phyloP scores from a whole-genome alignment of 73 alveolate genomes.

The Stentor coeruleus region DNA sequence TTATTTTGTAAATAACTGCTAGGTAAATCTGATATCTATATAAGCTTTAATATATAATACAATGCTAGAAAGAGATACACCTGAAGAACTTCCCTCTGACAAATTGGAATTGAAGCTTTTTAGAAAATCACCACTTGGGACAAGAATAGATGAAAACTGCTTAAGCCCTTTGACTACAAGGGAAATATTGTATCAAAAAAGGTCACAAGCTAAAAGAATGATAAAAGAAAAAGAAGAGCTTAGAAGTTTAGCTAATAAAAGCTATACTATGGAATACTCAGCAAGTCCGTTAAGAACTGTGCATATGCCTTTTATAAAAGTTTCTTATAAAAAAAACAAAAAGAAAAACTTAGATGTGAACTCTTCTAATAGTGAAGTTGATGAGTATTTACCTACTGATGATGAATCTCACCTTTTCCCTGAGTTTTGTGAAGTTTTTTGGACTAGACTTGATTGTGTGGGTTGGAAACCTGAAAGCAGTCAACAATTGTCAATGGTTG shows the following conservation, averaged over 20 bases:
- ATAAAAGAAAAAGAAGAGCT: background rate
- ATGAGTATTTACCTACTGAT: background rate
- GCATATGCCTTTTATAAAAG: background rate
- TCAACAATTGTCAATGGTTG: background rate
- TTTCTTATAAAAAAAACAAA: background rate
- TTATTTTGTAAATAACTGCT: too few species aligned
- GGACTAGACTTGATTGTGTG: background rate
- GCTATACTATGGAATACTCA: background rate
- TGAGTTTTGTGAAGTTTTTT: conserved; percentile 5
- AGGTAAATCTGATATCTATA: too few species aligned
- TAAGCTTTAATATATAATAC: too few species aligned
- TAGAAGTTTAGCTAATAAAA: background rate
- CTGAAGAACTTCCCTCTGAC: background rate
- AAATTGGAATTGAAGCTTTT: background rate
- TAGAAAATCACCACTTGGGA: background rate
- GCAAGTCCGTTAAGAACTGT: background rate
- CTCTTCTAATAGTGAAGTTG: background rate
- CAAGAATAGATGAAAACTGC: background rate
- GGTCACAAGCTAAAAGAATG: background rate
- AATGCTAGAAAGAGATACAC: background rate
- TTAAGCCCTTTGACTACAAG: background rate
- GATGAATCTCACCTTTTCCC: too few species aligned
- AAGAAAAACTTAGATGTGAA: background rate
- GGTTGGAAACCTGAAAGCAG: conserved; percentile 31
- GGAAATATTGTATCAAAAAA: background rate